A percentile compares a stretch with the other conserved stretches of the same genome.
These are phyloP conservation scores for Vicia faba DNA, from an alignment of 306 rosid species.

Conservation along the genomic window DNA sequence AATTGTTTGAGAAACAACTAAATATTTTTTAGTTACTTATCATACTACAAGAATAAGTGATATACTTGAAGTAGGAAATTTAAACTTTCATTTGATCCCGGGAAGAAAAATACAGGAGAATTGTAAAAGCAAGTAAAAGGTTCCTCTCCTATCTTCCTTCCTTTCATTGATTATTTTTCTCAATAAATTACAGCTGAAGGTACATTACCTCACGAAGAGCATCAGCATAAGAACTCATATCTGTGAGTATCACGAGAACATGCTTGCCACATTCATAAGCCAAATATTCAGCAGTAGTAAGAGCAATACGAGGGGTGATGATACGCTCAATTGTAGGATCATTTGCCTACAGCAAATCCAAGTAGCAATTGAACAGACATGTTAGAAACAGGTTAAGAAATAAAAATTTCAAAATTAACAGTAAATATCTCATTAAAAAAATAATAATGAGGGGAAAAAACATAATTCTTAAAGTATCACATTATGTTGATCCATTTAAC, in stretches of 20 bases:
- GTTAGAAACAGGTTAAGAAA: constrained; percentile 24
- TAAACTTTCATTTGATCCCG: constrained; percentile 23
- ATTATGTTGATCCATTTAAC: constrained; percentile 20
- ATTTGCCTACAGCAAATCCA: constrained; percentile 76
- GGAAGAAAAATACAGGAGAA: constrained; percentile 9
- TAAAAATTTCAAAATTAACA: constrained; percentile 5
- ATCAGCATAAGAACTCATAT: constrained; percentile 99
- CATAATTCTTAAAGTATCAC: constrained; percentile 10
- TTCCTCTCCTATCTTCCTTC: constrained; percentile 12
- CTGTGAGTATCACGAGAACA: constrained; percentile 97
- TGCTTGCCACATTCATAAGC: constrained; percentile 99
- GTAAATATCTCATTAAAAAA: constrained; percentile 6
- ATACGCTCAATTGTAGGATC: constrained; percentile 99
- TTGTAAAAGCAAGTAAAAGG: constrained; percentile 23
- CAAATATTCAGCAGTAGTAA: constrained; percentile 98
- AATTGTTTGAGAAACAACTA: constrained; percentile 17
- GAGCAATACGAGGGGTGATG: constrained; percentile 99
- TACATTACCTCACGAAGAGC: constrained; percentile 98
- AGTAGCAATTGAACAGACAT: constrained; percentile 21
- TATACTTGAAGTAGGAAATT: constrained; percentile 20
- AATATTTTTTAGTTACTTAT: constrained; percentile 22
- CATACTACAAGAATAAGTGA: constrained; percentile 8
- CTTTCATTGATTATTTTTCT: constrained; percentile 1
- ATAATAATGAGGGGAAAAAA: neutral
- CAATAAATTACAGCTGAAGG: constrained; percentile 16